phyloP scores from a whole-genome alignment of 2,329 filamentous ascomycete species.

The Aspergillus floridensis region DNA sequence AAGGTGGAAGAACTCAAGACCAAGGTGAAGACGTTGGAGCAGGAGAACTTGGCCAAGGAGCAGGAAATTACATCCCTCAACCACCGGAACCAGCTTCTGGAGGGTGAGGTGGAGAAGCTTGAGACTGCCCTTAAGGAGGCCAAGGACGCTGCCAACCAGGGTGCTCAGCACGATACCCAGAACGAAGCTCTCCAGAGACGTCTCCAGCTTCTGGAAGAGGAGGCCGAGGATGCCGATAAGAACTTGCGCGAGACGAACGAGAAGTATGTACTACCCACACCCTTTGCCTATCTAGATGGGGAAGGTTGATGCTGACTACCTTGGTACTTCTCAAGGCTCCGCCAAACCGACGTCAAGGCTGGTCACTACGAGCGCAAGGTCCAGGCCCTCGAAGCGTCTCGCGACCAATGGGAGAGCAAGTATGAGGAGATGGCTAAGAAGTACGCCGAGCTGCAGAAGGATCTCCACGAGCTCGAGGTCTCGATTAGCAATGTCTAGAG shows the following conservation, averaged over 20 bases:
- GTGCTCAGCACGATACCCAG: conserved; percentile 77
- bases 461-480: conserved; percentile 82
- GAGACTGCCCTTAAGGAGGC: conserved; percentile 78
- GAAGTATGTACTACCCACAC: conserved; percentile 66
- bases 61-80: conserved; percentile 95
- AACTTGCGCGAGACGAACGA: conserved; percentile 95
- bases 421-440: conserved; percentile 98
- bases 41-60: conserved; percentile 94
- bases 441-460: conserved; percentile 77
- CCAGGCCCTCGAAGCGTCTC: conserved; percentile 86
- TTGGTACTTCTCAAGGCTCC: conserved; percentile 63
- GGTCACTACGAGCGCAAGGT: conserved; percentile 99
- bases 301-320: conserved; percentile 18
- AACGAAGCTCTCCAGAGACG: conserved; percentile 89
- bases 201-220: conserved; percentile 94
- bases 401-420: conserved; percentile 94
- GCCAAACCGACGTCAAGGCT: conserved; percentile 98
- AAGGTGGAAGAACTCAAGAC: conserved; percentile 83
- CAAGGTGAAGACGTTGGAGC: conserved; percentile 86
- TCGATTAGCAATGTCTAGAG: conserved; percentile 91
- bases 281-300: not conserved
- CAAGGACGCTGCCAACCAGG: conserved; percentile 83
- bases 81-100: conserved; percentile 92
- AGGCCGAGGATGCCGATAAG: conserved; percentile 95
- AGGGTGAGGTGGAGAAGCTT: conserved; percentile 88